A percentile compares a stretch with the other conserved stretches of the same genome.
Evolutionary conservation across 164 flowering plant genomes (phyloP).

Genomic region (Nymphaea colorata): DNA sequence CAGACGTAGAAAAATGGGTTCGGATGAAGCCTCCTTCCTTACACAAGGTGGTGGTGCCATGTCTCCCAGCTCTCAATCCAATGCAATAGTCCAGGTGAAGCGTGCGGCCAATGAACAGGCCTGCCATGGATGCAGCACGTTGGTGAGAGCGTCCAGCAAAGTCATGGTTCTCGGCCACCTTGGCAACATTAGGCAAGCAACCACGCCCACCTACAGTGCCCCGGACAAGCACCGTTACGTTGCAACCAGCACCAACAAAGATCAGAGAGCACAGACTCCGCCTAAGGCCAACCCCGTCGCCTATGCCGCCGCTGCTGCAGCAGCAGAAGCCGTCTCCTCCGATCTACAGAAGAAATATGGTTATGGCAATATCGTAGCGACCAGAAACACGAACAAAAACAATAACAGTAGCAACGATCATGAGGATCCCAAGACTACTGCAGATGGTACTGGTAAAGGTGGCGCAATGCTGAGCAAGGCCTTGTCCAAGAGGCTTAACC

Average conservation of each 20-base stretch:
- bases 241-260: not conserved
- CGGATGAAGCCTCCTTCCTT: not conserved
- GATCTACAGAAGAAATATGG: slow-evolving; percentile 5
- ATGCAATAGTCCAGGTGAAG: not conserved
- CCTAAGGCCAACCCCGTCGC: not conserved
- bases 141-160: slow-evolving; percentile 79
- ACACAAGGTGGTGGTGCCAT: not conserved
- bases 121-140: slow-evolving; percentile 17
- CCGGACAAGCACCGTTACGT: too few species aligned
- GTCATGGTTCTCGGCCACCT: slow-evolving; percentile 62
- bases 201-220: not conserved
- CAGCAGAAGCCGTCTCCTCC: not conserved
- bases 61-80: not conserved
- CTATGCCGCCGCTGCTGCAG: not conserved
- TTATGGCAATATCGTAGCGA: not conserved
- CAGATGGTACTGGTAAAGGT: not conserved
- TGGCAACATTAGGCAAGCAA: slow-evolving; percentile 55
- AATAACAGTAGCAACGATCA: not conserved
- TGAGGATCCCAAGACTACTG: not conserved
- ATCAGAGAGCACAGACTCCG: not conserved
- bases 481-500: slow-evolving; percentile 24
- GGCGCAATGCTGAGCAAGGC: slow-evolving; percentile 34
- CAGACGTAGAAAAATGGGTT: not conserved
- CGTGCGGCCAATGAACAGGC: not conserved
- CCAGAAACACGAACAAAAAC: not conserved